phyloP scores from a whole-genome alignment of 2,329 filamentous ascomycete species.

The Berkeleyomyces basicola region DNA sequence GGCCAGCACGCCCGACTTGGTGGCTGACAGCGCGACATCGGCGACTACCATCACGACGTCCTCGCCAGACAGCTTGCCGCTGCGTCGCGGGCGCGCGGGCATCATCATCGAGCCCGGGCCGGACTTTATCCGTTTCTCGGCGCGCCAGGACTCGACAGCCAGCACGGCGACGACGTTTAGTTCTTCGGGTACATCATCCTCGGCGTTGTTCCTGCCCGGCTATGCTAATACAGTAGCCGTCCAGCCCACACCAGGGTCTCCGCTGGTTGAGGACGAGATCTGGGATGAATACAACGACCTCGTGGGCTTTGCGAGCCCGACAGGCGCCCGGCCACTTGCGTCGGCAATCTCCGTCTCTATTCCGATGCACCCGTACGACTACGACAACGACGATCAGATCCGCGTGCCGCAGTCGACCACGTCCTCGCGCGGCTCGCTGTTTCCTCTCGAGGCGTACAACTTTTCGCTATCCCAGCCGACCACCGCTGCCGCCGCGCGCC shows the following conservation, averaged over 20 bases:
- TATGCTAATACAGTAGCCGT: conserved; percentile 51
- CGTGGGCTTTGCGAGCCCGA: conserved; percentile 40
- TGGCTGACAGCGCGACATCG: conserved; percentile 31
- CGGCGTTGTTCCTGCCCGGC: conserved; percentile 28
- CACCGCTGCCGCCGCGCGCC: conserved; percentile 26
- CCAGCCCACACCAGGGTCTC: conserved; percentile 43
- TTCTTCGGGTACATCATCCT: conserved; percentile 51
- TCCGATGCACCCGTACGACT: conserved; percentile 85
- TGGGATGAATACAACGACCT: conserved; percentile 93
- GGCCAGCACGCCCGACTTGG: conserved; percentile 19
- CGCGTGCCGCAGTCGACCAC: conserved; percentile 34
- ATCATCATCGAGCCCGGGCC: conserved; percentile 20
- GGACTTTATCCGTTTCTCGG: conserved; percentile 61
- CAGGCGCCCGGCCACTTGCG: conserved; percentile 28
- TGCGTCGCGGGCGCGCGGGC: conserved; percentile 19
- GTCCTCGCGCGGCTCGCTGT: conserved; percentile 39
- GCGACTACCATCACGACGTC: conserved; percentile 26
- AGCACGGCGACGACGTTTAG: conserved; percentile 27
- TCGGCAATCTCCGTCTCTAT: conserved; percentile 38
- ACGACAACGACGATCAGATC: conserved; percentile 48
- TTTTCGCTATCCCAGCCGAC: conserved; percentile 23
- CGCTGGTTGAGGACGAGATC: conserved; percentile 64
- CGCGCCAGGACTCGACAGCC: conserved; percentile 53
- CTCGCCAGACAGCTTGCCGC: conserved; percentile 23
- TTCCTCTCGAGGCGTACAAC: conserved; percentile 36